Conservation (phyloP, 2,329 filamentous ascomycete genomes). For the Ascochyta rabiei region DNA sequence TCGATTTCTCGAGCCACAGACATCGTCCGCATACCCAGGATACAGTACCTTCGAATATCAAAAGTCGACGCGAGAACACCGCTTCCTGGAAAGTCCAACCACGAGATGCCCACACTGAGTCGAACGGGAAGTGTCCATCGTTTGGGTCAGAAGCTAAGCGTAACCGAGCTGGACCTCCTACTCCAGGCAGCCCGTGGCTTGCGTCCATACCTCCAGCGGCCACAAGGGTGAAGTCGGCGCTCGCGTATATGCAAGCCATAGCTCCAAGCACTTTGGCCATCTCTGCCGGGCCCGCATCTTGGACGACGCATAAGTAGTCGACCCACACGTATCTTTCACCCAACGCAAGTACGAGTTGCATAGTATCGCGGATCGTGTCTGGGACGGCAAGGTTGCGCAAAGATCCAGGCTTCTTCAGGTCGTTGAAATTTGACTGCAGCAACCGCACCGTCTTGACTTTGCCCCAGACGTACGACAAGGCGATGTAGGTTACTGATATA, state of each 20-base stretch:
- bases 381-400: background rate
- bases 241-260: background rate
- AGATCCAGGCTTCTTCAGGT: background rate
- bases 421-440: background rate
- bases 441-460: background rate
- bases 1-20: background rate
- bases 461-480: slow-evolving; percentile 4
- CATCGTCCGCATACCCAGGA: background rate
- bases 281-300: background rate
- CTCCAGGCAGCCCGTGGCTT: background rate
- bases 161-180: background rate
- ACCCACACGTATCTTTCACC: background rate
- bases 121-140: background rate
- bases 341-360: background rate
- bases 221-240: background rate
- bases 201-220: background rate
- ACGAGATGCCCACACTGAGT: background rate
- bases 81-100: slow-evolving; percentile 4
- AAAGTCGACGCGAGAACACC: slow-evolving; percentile 54
- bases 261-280: background rate
- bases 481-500: background rate
- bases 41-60: slow-evolving; percentile 57
- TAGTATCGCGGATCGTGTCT: background rate
- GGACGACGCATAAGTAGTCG: background rate
- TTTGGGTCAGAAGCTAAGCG: background rate